These are phyloP conservation scores for Syzygium jambos DNA, from an alignment of 345 rosid species.

Conservation along the genomic window DNA sequence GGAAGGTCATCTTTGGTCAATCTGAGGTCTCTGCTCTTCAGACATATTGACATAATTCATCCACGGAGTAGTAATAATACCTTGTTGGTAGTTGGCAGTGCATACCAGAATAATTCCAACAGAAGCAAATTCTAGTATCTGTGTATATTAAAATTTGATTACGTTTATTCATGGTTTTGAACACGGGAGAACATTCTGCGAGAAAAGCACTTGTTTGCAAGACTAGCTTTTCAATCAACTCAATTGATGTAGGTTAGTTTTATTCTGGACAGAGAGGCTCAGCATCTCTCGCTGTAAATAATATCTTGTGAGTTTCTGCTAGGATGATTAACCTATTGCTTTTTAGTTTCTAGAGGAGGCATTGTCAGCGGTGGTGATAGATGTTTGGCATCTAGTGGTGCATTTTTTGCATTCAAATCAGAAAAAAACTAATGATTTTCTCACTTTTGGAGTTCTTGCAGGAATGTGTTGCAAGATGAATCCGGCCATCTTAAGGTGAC, in stretches of 20 bases:
- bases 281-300: not conserved
- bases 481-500: constrained; percentile 63
- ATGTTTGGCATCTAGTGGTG: not conserved
- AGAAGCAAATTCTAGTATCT: not conserved
- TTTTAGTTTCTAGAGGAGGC: not conserved
- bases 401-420: not conserved
- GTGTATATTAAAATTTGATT: not conserved
- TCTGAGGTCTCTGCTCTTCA: not conserved
- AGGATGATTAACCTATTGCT: not conserved
- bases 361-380: not conserved
- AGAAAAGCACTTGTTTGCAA: not conserved
- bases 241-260: not conserved
- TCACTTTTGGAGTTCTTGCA: not conserved
- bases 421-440: not conserved
- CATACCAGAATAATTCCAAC: not conserved
- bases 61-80: not conserved
- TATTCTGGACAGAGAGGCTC: not conserved
- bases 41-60: not conserved
- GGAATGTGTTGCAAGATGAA: constrained; percentile 53
- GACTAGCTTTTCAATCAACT: not conserved
- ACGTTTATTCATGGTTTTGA: not conserved
- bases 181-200: not conserved
- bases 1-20: not conserved
- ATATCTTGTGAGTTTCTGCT: not conserved
- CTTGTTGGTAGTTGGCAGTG: not conserved